A percentile compares a stretch with the other conserved stretches of the same genome.
Evolutionary conservation across 139 green algal genomes (phyloP).

Genomic region (Chlorella ohadii): DNA sequence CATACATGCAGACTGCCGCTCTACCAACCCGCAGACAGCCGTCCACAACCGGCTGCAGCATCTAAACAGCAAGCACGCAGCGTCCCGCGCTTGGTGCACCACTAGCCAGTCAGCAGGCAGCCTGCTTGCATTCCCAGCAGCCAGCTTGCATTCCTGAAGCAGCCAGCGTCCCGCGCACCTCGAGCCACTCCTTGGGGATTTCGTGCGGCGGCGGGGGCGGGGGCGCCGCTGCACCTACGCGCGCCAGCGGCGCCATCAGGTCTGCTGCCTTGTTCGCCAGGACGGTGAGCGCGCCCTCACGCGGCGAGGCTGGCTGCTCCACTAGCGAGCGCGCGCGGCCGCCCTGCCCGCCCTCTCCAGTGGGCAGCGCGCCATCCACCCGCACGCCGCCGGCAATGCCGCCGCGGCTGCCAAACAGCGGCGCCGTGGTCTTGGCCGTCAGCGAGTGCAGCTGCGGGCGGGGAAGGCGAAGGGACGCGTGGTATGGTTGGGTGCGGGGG

Average conservation of each 20-base stretch:
- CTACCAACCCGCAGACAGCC: too few relatives aligned
- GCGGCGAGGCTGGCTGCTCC: background rate
- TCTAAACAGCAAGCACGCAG: too few relatives aligned
- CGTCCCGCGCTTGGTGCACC: too few relatives aligned
- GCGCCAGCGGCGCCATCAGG: background rate
- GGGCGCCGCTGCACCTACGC: background rate
- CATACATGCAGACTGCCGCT: too few relatives aligned
- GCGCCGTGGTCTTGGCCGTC: background rate
- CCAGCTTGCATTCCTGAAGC: background rate
- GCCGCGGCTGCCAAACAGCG: background rate
- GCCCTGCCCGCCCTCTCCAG: background rate
- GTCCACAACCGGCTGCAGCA: too few relatives aligned
- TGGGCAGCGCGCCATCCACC: background rate
- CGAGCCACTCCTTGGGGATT: constrained; percentile 7
- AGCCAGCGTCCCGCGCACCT: background rate
- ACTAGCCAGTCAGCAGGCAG: too few relatives aligned
- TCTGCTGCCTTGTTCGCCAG: background rate
- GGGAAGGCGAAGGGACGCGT: too few relatives aligned
- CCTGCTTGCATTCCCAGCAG: background rate
- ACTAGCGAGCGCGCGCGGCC: constrained; percentile 10
- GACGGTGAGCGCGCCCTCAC: background rate
- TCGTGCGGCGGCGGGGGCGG: background rate
- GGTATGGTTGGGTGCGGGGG: too few relatives aligned
- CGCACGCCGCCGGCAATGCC: constrained; percentile 11
- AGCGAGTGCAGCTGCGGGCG: constrained; percentile 20